A percentile compares a stretch with the other conserved stretches of the same genome.
Evolutionary conservation across 2,329 filamentous ascomycete genomes (phyloP).

Genomic region (Exophiala xenobiotica): DNA sequence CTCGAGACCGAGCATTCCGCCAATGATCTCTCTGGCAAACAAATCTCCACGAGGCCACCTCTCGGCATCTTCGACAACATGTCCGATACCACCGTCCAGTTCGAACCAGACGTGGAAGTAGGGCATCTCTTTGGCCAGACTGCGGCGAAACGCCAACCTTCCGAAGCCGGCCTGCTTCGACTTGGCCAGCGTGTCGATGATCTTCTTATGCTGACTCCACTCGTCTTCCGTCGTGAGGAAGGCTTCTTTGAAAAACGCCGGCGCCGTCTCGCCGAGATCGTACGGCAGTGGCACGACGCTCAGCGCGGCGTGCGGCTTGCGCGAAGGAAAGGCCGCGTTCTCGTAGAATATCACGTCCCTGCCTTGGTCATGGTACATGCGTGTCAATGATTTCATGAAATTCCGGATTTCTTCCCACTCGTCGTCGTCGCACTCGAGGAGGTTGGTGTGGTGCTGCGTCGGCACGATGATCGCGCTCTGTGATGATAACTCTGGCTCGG

Average conservation of each 20-base stretch:
- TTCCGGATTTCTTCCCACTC: conserved; percentile 99
- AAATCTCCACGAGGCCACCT: conserved; percentile 88
- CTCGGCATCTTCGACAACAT: conserved; percentile 82
- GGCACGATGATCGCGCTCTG: conserved; percentile 88
- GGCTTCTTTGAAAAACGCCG: conserved; percentile 93
- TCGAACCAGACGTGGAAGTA: conserved; percentile 98
- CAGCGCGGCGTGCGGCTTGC: conserved; percentile 81
- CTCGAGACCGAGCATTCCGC: conserved; percentile 83
- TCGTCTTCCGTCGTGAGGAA: conserved; percentile 85
- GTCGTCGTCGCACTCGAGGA: conserved; percentile 97
- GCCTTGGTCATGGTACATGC: conserved; percentile 91
- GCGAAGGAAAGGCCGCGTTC: conserved; percentile 79
- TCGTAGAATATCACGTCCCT: conserved; percentile 96
- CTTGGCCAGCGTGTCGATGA: conserved; percentile 76
- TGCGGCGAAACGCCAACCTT: conserved; percentile 75
- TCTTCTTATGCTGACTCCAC: conserved; percentile 92
- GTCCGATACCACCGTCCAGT: conserved; percentile 86
- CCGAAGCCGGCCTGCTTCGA: conserved; percentile 63
- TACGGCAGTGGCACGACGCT: conserved; percentile 84
- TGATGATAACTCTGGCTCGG: conserved; percentile 80
- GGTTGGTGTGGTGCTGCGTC: conserved; percentile 79
- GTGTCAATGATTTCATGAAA: conserved; percentile 94
- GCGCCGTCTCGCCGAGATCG: conserved; percentile 83
- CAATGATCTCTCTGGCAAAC: conserved; percentile 88
- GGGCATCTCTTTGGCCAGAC: conserved; percentile 90